phyloP scores from a whole-genome alignment of 352 stramenopile genomes.

The Phytophthora capsici region DNA sequence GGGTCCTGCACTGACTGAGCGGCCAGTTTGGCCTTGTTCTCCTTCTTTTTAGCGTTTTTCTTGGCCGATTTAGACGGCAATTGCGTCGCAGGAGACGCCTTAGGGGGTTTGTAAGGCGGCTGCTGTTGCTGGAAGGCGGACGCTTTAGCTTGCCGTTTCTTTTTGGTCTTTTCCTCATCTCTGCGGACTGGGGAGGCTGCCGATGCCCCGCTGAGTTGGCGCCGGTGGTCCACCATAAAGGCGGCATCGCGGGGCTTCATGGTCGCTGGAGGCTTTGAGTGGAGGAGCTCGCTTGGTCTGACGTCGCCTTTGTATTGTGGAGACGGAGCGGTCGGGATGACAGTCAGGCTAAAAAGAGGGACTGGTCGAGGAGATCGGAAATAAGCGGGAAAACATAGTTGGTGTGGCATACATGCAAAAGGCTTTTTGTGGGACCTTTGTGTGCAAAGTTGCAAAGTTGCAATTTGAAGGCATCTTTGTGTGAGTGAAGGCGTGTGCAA shows the following conservation, averaged over 20 bases:
- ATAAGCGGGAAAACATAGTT: conserved; percentile 11
- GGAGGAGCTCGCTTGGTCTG: neutral
- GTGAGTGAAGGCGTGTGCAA: too few species aligned
- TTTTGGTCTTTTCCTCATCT: conserved; percentile 44
- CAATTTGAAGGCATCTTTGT: too few species aligned
- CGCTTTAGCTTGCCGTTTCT: conserved; percentile 23
- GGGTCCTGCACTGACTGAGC: conserved; percentile 9
- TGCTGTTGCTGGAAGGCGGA: conserved; percentile 4
- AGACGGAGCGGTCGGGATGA: conserved; percentile 10
- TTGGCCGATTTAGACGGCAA: conserved; percentile 12
- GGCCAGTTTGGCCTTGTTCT: conserved; percentile 49
- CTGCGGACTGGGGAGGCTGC: conserved; percentile 13
- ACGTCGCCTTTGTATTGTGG: conserved; percentile 31
- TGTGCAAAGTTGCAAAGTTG: too few species aligned
- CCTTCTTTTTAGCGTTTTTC: conserved; percentile 42
- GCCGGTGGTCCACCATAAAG: conserved; percentile 51
- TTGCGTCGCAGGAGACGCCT: neutral
- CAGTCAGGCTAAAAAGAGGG: neutral
- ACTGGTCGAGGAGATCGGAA: conserved; percentile 26
- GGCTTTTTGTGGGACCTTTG: too few species aligned
- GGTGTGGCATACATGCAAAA: too few species aligned
- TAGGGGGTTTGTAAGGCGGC: neutral
- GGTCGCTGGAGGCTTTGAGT: neutral
- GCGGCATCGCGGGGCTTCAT: conserved; percentile 54
- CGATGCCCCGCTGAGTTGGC: conserved; percentile 30